Evolutionary conservation across 306 rosid genomes (phyloP).

Genomic region (Cajanus cajan): DNA sequence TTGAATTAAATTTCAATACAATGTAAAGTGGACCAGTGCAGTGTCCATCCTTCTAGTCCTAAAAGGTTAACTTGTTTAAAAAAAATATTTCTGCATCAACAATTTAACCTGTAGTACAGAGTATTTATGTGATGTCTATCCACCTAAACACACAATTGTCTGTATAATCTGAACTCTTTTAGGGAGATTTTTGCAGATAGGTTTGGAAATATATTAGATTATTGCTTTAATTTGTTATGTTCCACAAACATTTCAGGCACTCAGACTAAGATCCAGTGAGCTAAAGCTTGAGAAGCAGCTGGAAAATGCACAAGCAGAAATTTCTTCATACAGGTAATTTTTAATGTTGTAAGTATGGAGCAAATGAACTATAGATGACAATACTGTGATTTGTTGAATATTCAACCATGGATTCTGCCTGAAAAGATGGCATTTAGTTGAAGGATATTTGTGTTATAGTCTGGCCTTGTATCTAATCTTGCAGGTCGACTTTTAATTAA

Average conservation of each 20-base stretch:
- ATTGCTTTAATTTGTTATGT: constrained; percentile 17
- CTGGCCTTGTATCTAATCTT: constrained; percentile 2
- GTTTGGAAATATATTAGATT: constrained; percentile 24
- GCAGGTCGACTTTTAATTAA: not conserved
- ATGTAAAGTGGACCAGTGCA: constrained; percentile 6
- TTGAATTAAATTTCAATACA: not conserved
- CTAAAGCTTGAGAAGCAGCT: constrained; percentile 88
- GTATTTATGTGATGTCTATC: not conserved
- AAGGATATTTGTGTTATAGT: not conserved
- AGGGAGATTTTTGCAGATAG: constrained; percentile 4
- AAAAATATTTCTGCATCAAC: not conserved
- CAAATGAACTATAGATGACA: not conserved
- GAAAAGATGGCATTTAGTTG: not conserved
- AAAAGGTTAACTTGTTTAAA: not conserved
- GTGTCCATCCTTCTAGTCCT: not conserved
- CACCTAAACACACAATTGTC: not conserved
- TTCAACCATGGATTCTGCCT: not conserved
- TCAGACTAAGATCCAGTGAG: constrained; percentile 87
- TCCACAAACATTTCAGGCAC: constrained; percentile 61
- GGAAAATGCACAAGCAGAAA: constrained; percentile 81
- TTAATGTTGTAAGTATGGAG: constrained; percentile 15
- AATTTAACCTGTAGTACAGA: not conserved
- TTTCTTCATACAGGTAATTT: constrained; percentile 74
- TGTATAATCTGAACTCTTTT: not conserved
- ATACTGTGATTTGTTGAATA: not conserved